These are phyloP conservation scores for Linanthus parryae DNA, from an alignment of 148 eudicot species.

Conservation along the genomic window DNA sequence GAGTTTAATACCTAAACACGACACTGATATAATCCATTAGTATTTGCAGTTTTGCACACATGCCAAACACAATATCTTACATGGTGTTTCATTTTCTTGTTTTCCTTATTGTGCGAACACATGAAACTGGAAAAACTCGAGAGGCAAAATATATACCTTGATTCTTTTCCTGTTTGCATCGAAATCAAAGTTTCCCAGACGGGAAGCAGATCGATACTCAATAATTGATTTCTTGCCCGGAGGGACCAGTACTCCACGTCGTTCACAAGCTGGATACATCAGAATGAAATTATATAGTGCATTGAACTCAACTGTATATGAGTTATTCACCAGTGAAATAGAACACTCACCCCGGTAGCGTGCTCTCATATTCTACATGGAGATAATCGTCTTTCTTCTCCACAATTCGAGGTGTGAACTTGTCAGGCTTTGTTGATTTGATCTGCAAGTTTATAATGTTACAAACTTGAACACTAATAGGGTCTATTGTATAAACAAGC, in stretches of 20 bases:
- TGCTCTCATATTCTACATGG: constrained; percentile 82
- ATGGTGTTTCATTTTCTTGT: too few relatives aligned
- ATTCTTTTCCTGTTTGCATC: constrained; percentile 78
- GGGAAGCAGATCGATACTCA: constrained; percentile 86
- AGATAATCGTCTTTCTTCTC: constrained; percentile 74
- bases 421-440: constrained; percentile 76
- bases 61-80: too few relatives aligned
- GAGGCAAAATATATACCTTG: too few relatives aligned
- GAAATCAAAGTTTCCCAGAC: constrained; percentile 73
- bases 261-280: constrained; percentile 58
- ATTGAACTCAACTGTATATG: too few relatives aligned
- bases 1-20: too few relatives aligned
- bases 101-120: too few relatives aligned
- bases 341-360: constrained; percentile 81
- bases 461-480: too few relatives aligned
- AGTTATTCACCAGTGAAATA: too few relatives aligned
- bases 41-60: too few relatives aligned
- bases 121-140: too few relatives aligned
- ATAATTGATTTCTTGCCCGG: constrained; percentile 75
- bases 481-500: neutral
- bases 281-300: neutral
- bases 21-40: too few relatives aligned
- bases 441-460: constrained; percentile 35
- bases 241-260: constrained; percentile 97
- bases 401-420: constrained; percentile 51